A percentile compares a stretch with the other conserved stretches of the same genome.
Conservation (phyloP, 768 basidiomycete species). For the Tylopilus subfusipes region DNA sequence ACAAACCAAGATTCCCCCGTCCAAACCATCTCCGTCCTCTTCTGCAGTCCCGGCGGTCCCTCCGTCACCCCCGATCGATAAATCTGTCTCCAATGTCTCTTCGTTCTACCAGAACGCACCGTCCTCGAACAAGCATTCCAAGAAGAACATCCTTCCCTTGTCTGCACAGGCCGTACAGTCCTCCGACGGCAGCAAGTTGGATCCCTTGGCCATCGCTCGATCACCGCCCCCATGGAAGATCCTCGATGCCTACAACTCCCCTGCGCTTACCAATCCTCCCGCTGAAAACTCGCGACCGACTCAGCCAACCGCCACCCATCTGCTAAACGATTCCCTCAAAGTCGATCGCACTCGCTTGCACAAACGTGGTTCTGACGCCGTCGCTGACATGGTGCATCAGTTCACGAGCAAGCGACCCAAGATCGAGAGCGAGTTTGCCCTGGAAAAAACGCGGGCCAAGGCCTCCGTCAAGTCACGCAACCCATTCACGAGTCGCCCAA, state of each 20-base stretch:
- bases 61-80: background rate
- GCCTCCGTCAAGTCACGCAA: conserved; percentile 13
- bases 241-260: background rate
- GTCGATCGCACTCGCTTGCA: conserved; percentile 26
- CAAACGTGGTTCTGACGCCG: conserved; percentile 21
- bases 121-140: background rate
- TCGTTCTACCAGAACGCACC: conserved; percentile 19
- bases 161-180: conserved; percentile 19
- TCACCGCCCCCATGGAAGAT: conserved; percentile 26
- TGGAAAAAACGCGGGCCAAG: conserved; percentile 7
- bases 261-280: background rate
- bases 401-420: conserved; percentile 23
- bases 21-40: background rate
- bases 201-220: conserved; percentile 28
- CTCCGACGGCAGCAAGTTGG: conserved; percentile 5
- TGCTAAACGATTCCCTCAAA: conserved; percentile 8
- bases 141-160: conserved; percentile 15
- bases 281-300: background rate
- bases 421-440: conserved; percentile 20
- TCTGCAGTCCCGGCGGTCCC: background rate
- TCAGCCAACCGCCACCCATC: background rate
- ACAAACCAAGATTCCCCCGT: background rate
- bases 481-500: conserved; percentile 18
- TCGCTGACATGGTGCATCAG: conserved; percentile 18
- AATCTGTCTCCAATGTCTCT: conserved; percentile 6